Conservation (phyloP, 768 basidiomycete genomes). For the Lentinus brumalis region DNA sequence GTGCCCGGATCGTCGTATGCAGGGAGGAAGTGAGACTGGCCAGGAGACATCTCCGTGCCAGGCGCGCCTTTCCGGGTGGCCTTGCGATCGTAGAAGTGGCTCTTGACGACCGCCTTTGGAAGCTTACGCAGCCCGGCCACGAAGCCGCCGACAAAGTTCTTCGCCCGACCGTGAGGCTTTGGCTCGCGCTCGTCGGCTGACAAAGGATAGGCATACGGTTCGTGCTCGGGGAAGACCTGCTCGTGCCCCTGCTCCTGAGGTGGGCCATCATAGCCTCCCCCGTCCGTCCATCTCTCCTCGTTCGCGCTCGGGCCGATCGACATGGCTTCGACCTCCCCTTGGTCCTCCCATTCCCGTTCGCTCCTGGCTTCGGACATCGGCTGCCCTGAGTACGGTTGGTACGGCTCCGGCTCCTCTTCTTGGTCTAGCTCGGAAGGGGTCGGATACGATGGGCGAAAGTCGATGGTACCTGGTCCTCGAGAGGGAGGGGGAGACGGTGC, state of each 20-base stretch:
- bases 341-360: slow-evolving; percentile 10
- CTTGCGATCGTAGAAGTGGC: slow-evolving; percentile 16
- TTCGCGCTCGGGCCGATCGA: slow-evolving; percentile 15
- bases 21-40: slow-evolving; percentile 15
- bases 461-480: slow-evolving; percentile 4
- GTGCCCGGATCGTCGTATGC: slow-evolving; percentile 21
- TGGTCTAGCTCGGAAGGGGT: slow-evolving; percentile 5
- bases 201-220: slow-evolving; percentile 7
- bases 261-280: background rate
- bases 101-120: slow-evolving; percentile 20
- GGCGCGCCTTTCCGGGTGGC: slow-evolving; percentile 15
- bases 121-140: slow-evolving; percentile 21
- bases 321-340: slow-evolving; percentile 20
- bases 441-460: slow-evolving; percentile 9
- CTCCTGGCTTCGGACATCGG: background rate
- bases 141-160: slow-evolving; percentile 29
- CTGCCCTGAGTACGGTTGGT: background rate
- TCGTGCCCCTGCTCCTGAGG: background rate
- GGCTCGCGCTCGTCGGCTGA: background rate
- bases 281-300: slow-evolving; percentile 1
- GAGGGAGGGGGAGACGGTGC: slow-evolving; percentile 12
- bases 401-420: slow-evolving; percentile 1
- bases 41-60: slow-evolving; percentile 7
- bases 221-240: background rate
- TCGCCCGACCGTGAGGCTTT: slow-evolving; percentile 12